Base-by-base conservation (phyloP, 495 filamentous ascomycete species). In the Aspergillus sclerotiicarbonarius region DNA sequence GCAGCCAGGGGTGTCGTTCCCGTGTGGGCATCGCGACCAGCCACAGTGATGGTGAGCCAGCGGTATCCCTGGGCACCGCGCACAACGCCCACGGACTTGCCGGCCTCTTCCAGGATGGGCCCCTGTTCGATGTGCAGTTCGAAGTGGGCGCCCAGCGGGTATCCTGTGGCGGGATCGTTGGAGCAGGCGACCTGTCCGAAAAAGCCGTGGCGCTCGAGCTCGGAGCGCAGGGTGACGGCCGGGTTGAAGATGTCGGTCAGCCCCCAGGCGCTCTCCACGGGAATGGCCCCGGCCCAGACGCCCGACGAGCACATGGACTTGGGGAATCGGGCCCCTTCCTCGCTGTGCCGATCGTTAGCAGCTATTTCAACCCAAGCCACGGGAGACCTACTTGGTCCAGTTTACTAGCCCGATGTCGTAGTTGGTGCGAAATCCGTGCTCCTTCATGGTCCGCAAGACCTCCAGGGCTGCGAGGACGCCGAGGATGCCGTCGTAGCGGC, bases 121-220 rank as follows among this genome's bases (percentile, higher is more conserved):
- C 88, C 88, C 72, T 92, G 88, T 62, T 92, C 89, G 54, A 92
- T 91, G 61, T 91, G 89, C 12, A 90, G 76, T 63, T 92, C 89
- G 68, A 92, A 91, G 63, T 91, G 87, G 3, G 88, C 89, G 9
- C 80, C 87, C 56, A 91, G 81, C 0, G 66, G 68, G 39, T 60
- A 67, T 6, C 65, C 69, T 1, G 53, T 54, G 5, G 51, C 21
- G 37, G 37, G 10, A 41, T 41, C 37, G 15, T n/a, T n/a, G 1
- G 65, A 67, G 30, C 69, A 73, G 18, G 63, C 29, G 15, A 76
- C 72, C 0, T 70, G 54, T 6, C 87, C 89, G 0, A 89, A 73
- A 61, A 88, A 91, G 5, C 87, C 87, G 41, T 89, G 87, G 21
- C 86, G 71, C 59, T 86, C 75, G 0, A 91, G 76, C 62, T 89